A percentile compares a stretch with the other conserved stretches of the same genome.
These are phyloP conservation scores for Peronosclerospora sorghi DNA, from an alignment of 352 stramenopile genomes.

Conservation along the genomic window DNA sequence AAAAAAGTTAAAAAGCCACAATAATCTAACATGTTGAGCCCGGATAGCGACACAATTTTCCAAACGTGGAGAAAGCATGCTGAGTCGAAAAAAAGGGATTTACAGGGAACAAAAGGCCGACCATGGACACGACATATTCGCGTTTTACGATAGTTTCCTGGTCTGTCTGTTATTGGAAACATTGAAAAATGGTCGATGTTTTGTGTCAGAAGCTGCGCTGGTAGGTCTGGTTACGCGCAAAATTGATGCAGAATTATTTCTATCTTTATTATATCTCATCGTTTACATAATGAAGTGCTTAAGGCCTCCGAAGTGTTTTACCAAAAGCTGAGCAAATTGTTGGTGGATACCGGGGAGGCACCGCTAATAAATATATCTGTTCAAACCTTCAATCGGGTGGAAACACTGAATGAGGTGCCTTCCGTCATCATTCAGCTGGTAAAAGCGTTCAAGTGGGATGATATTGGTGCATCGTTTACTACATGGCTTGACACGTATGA, in stretches of 20 bases:
- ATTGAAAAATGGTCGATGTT: too few species aligned
- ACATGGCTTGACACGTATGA: too few species aligned
- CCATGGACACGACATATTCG: constrained; percentile 7
- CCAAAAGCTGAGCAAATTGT: constrained; percentile 2
- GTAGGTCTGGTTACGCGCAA: too few species aligned
- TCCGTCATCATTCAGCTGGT: neutral
- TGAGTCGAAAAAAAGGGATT: neutral
- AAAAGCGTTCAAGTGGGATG: constrained; percentile 5
- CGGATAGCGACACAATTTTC: constrained; percentile 2
- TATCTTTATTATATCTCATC: too few species aligned
- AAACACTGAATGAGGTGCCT: neutral
- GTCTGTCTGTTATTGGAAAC: too few species aligned
- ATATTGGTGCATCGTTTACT: too few species aligned
- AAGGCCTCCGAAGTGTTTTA: constrained; percentile 5
- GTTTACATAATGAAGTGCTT: neutral
- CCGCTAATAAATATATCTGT: constrained; percentile 5
- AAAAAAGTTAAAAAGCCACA: too few species aligned
- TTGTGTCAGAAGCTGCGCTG: too few species aligned
- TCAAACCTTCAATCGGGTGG: neutral
- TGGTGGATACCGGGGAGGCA: constrained; percentile 7
- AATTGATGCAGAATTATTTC: too few species aligned
- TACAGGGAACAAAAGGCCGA: constrained; percentile 9
- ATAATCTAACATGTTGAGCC: constrained; percentile 19
- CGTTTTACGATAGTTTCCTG: constrained; percentile 14
- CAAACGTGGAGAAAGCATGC: constrained; percentile 3